phyloP scores from a whole-genome alignment of 331 rosid species.

The Prunus yedoensis region DNA sequence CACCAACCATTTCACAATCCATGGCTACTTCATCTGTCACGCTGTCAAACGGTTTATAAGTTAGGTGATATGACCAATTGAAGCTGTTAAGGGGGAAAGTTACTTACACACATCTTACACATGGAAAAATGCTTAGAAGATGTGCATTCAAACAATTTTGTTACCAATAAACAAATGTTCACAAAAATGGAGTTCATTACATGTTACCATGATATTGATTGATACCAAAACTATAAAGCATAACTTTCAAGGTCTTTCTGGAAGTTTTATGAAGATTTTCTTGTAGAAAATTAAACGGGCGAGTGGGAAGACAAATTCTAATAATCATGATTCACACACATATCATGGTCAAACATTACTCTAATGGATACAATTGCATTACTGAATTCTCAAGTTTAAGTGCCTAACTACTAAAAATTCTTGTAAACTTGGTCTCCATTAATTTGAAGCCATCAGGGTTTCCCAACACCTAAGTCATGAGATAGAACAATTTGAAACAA shows the following conservation, averaged over 20 bases:
- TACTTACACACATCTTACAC: neutral
- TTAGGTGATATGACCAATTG: conserved; percentile 12
- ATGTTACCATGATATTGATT: neutral
- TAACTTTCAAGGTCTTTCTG: neutral
- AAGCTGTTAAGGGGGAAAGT: conserved; percentile 3
- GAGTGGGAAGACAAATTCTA: neutral
- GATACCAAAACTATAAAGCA: neutral
- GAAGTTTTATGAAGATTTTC: neutral
- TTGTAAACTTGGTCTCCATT: neutral
- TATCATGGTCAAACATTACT: neutral
- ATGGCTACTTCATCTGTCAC: conserved; percentile 81
- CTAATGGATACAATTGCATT: neutral
- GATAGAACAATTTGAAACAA: neutral
- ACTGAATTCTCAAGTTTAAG: neutral
- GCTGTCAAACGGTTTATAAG: conserved; percentile 57
- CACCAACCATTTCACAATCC: conserved; percentile 99
- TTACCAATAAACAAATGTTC: neutral
- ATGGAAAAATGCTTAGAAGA: neutral
- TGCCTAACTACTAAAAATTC: neutral
- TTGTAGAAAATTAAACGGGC: neutral
- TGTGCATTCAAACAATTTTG: neutral
- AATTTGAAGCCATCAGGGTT: neutral
- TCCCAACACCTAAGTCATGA: neutral
- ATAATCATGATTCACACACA: neutral
- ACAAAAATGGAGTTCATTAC: neutral